Percentiles rank a stretch among this genome's conserved stretches.
phyloP scores from a whole-genome alignment of 2,329 filamentous ascomycete genomes.

The Bimuria novae-zelandiae region DNA sequence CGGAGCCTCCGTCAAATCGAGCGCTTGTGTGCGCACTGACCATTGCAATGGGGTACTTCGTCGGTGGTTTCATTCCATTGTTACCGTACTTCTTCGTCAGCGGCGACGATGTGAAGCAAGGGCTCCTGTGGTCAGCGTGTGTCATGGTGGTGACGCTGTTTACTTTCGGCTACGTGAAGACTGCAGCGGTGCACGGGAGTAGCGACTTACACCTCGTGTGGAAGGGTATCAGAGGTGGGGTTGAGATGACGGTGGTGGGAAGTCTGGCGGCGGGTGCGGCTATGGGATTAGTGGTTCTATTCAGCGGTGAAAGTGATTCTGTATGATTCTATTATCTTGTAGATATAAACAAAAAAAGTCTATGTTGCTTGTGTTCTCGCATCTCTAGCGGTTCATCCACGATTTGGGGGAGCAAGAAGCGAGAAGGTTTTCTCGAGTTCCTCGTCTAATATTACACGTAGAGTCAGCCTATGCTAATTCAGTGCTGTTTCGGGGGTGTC shows the following conservation, averaged over 20 bases:
- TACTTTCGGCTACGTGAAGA: constrained; percentile 58
- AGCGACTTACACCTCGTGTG: not conserved
- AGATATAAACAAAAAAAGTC: too few relatives aligned
- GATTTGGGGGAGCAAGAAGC: too few relatives aligned
- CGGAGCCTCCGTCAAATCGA: constrained; percentile 47
- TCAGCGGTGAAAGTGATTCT: not conserved
- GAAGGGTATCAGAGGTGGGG: not conserved
- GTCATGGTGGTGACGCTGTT: constrained; percentile 56
- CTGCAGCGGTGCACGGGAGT: constrained; percentile 17
- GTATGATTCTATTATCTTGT: not conserved
- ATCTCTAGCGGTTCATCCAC: too few relatives aligned
- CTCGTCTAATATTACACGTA: too few relatives aligned
- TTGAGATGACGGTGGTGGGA: not conserved
- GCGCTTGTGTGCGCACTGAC: constrained; percentile 54
- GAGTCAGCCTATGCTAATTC: too few relatives aligned
- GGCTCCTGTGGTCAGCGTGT: constrained; percentile 56
- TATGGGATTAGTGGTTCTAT: not conserved
- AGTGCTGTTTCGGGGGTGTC: too few relatives aligned
- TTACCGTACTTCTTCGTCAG: constrained; percentile 55
- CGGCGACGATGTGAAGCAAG: constrained; percentile 45
- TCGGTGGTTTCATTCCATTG: constrained; percentile 52
- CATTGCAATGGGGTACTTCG: constrained; percentile 46
- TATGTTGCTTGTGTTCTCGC: too few relatives aligned
- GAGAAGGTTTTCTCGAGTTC: too few relatives aligned
- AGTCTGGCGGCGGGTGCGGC: constrained; percentile 1